Base-by-base conservation (phyloP, 2,329 filamentous ascomycete species). In the Fusarium illudens region DNA sequence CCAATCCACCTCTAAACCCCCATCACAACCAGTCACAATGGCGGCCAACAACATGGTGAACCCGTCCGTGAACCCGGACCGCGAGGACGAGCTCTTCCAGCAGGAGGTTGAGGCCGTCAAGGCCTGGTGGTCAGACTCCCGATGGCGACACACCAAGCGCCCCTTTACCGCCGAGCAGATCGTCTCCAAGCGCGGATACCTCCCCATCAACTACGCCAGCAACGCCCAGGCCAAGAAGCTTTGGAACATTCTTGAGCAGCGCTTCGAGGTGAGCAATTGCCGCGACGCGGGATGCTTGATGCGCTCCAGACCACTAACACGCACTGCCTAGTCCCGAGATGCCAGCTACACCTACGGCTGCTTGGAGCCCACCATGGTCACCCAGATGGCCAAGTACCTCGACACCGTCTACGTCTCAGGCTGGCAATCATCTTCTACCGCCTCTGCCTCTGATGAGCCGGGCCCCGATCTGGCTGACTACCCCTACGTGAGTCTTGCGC, bases 371-470 rank as follows among this genome's bases (percentile, higher is more conserved):
- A 97, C 97, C 59, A 97, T 97, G 92, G 88, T 99, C 78, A 98
- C 96, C 27, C 96, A 99, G 81, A 99, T 99, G 96, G 95, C 95
- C 75, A 97, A 98, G 82, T 98, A 96, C 80, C 87, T 99, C 66
- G 96, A 99, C 78, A 99, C 96, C 32, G 93, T 99, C 78, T 99
- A 99, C 80, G 96, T 99, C 66, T 98, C 96, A 57, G 96, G 96
- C 69, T 99, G 96, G 96, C 96, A 99, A 82, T 97, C 93, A 70
- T 98, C 95, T 2, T 97, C 94, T 22, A 99, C 96, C 8, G 96
- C 96, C 51, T 97, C 95, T 3, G 88, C 94, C 2, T 95, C 94
- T 7, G 94, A 99, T 75, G 96, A 99, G 84, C 96, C 96, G 25
- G 96, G 95, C 36, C 96, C 96, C 50, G 96, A 99, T 90, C 88